Evolutionary conservation across 2,329 filamentous ascomycete species (phyloP).

Genomic region (Pseudogymnoascus sp.): DNA sequence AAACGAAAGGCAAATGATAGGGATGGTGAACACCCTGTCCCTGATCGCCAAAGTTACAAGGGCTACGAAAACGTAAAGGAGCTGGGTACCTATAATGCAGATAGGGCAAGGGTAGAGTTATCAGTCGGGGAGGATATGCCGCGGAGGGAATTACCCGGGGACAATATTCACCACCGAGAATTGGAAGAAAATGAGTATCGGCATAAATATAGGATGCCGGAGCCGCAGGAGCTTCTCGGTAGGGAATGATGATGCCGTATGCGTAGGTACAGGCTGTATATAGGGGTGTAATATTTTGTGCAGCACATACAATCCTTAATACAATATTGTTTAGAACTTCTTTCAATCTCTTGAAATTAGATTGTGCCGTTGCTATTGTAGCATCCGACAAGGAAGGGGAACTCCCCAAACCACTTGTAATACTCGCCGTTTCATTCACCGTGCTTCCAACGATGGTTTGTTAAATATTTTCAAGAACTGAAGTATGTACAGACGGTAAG

Average conservation of each 20-base stretch:
- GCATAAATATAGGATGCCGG: neutral
- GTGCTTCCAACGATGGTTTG: neutral
- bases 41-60: neutral
- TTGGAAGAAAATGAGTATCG: neutral
- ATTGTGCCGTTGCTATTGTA: neutral
- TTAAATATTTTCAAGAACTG: neutral
- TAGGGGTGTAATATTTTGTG: neutral
- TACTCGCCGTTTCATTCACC: neutral
- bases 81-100: neutral
- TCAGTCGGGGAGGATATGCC: neutral
- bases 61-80: neutral
- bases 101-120: neutral
- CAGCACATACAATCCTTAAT: neutral
- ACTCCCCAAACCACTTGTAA: neutral
- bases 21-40: neutral
- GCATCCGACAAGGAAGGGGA: neutral
- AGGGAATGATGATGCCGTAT: neutral
- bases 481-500: neutral
- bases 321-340: neutral
- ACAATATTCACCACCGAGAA: neutral
- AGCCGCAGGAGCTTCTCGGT: neutral
- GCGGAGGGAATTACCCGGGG: neutral
- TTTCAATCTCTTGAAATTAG: neutral
- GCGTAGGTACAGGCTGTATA: neutral
- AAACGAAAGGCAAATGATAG: neutral